Evolutionary conservation across 2,329 filamentous ascomycete species (phyloP).

Genomic region (Fusarium hostae): DNA sequence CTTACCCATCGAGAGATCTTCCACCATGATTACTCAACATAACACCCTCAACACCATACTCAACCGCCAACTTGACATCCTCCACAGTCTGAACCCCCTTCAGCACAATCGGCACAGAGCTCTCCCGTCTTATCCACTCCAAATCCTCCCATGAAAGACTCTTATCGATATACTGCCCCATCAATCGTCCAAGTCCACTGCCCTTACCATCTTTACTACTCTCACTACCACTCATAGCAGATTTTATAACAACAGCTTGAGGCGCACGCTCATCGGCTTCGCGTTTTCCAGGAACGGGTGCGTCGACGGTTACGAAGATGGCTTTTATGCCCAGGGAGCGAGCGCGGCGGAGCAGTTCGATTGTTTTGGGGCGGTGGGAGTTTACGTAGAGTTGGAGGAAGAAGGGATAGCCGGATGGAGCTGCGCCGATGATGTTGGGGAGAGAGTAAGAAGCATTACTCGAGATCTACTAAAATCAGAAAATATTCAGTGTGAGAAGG

Average conservation of each 20-base stretch:
- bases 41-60: conserved; percentile 63
- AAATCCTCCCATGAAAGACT: conserved; percentile 64
- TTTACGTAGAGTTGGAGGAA: conserved; percentile 64
- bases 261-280: conserved; percentile 66
- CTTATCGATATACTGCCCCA: conserved; percentile 63
- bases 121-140: conserved; percentile 60
- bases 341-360: conserved; percentile 55
- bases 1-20: conserved; percentile 61
- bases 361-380: conserved; percentile 59
- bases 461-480: conserved; percentile 33
- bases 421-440: conserved; percentile 41
- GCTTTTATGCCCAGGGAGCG: conserved; percentile 60
- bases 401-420: conserved; percentile 38
- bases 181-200: conserved; percentile 62
- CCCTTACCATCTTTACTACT: conserved; percentile 63
- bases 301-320: conserved; percentile 65
- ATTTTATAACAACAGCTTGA: conserved; percentile 55
- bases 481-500: fast-evolving
- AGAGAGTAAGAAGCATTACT: conserved; percentile 45
- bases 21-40: conserved; percentile 69
- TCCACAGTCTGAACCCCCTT: conserved; percentile 68
- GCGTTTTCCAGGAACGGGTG: conserved; percentile 65
- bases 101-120: conserved; percentile 62
- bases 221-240: conserved; percentile 53
- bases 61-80: conserved; percentile 62